These are phyloP conservation scores for Lentinula lateritia DNA, from an alignment of 768 basidiomycete genomes.

Conservation along the genomic window DNA sequence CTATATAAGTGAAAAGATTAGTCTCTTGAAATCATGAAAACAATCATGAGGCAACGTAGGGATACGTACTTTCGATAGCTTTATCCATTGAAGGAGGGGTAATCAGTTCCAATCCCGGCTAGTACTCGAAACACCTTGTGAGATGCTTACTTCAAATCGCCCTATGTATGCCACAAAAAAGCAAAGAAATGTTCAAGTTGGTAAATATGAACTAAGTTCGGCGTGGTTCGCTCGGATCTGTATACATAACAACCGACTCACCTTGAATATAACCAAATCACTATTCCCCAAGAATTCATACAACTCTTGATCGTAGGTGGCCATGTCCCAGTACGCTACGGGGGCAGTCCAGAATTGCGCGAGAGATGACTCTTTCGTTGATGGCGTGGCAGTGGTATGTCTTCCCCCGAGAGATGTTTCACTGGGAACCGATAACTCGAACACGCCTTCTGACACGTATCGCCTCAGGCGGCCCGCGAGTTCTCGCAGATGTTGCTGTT, in stretches of 20 bases:
- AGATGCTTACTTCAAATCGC: slow-evolving; percentile 72
- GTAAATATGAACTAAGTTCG: too few species aligned
- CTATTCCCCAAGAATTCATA: slow-evolving; percentile 47
- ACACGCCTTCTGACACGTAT: slow-evolving; percentile 67
- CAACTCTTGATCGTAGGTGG: slow-evolving; percentile 42
- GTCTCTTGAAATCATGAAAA: not conserved
- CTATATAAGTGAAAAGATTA: slow-evolving; percentile 30
- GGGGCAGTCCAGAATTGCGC: slow-evolving; percentile 71
- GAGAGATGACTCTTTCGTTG: not conserved
- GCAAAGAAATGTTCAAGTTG: not conserved
- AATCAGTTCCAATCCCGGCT: too few species aligned
- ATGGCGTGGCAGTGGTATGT: not conserved
- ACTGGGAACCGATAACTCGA: slow-evolving; percentile 63
- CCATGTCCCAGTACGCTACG: slow-evolving; percentile 74
- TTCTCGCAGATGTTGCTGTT: slow-evolving; percentile 37
- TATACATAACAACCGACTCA: slow-evolving; percentile 12
- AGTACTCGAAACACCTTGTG: too few species aligned
- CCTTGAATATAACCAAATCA: slow-evolving; percentile 83
- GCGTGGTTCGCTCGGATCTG: too few species aligned
- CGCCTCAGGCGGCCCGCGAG: slow-evolving; percentile 70
- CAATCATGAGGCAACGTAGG: too few species aligned
- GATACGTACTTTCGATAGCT: slow-evolving; percentile 78
- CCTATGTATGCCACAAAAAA: slow-evolving; percentile 34
- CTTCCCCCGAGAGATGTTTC: slow-evolving; percentile 48
- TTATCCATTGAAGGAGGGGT: not conserved